phyloP scores from a whole-genome alignment of 2,329 filamentous ascomycete genomes.

The Fusarium equiseti region DNA sequence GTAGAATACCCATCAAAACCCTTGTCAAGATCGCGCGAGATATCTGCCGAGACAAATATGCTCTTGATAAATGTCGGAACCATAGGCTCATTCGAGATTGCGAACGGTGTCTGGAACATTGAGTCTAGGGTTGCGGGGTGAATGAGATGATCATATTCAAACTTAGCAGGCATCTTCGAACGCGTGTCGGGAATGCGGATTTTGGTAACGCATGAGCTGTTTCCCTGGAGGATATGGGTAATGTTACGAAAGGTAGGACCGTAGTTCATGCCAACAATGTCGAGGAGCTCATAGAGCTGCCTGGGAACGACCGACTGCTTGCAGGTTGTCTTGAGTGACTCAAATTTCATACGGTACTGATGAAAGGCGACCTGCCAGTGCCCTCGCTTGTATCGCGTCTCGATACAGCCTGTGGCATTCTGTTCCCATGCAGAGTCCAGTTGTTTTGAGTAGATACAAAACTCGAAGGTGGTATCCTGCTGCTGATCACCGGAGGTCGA shows the following conservation, averaged over 20 bases:
- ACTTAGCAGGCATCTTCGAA: constrained; percentile 64
- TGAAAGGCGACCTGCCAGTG: constrained; percentile 37
- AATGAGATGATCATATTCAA: constrained; percentile 67
- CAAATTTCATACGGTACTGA: constrained; percentile 41
- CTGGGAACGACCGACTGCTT: constrained; percentile 54
- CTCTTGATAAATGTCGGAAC: constrained; percentile 61
- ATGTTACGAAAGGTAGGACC: constrained; percentile 65
- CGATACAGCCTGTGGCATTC: constrained; percentile 55
- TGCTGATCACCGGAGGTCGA: neutral
- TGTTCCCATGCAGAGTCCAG: constrained; percentile 57
- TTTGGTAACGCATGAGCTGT: constrained; percentile 52
- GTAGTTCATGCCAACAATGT: constrained; percentile 65
- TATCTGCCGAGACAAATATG: constrained; percentile 59
- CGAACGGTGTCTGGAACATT: constrained; percentile 66
- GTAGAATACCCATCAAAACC: constrained; percentile 58
- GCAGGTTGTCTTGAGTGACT: constrained; percentile 47
- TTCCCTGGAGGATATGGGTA: constrained; percentile 50
- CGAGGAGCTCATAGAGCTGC: constrained; percentile 64
- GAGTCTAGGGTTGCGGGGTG: constrained; percentile 69
- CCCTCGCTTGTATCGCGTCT: constrained; percentile 45
- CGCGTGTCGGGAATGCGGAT: constrained; percentile 63
- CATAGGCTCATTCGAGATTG: constrained; percentile 60
- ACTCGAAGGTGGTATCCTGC: constrained; percentile 48
- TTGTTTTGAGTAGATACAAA: constrained; percentile 62
- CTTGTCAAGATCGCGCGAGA: constrained; percentile 50